These are phyloP conservation scores for Saccharomycopsis microspora DNA, from an alignment of 805 yeast genomes.

Conservation along the genomic window DNA sequence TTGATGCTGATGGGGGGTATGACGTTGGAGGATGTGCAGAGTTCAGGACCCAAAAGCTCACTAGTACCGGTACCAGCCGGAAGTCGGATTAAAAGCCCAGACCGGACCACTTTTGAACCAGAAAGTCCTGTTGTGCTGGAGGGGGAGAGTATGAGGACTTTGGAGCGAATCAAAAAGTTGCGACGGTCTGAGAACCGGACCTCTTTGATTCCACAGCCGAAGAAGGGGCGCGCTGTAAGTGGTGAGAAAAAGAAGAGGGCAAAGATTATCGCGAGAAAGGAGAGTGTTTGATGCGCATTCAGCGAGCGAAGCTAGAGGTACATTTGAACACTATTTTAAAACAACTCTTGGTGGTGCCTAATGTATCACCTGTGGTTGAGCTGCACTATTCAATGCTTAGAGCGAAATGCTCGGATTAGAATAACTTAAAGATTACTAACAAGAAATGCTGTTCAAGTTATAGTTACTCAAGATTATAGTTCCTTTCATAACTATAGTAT, in stretches of 20 bases:
- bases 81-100: slow-evolving; percentile 20
- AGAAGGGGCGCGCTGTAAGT: not conserved
- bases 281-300: slow-evolving; percentile 1
- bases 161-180: slow-evolving; percentile 11
- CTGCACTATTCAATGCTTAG: too few species aligned
- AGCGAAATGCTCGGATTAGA: too few species aligned
- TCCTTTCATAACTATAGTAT: too few species aligned
- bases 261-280: slow-evolving; percentile 14
- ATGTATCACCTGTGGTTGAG: too few species aligned
- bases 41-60: not conserved
- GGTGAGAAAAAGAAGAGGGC: slow-evolving; percentile 6
- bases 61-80: not conserved
- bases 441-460: too few species aligned
- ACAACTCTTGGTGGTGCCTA: too few species aligned
- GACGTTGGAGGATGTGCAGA: slow-evolving; percentile 8
- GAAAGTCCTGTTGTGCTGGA: not conserved
- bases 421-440: too few species aligned
- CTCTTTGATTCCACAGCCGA: slow-evolving; percentile 13
- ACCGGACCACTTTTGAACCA: slow-evolving; percentile 31
- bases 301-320: too few species aligned
- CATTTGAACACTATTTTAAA: too few species aligned
- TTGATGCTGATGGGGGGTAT: slow-evolving; percentile 1
- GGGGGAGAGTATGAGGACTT: slow-evolving; percentile 1
- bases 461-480: too few species aligned
- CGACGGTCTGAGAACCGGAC: slow-evolving; percentile 1